Conservation (phyloP, 495 filamentous ascomycete species). For the Xylaria curta region DNA sequence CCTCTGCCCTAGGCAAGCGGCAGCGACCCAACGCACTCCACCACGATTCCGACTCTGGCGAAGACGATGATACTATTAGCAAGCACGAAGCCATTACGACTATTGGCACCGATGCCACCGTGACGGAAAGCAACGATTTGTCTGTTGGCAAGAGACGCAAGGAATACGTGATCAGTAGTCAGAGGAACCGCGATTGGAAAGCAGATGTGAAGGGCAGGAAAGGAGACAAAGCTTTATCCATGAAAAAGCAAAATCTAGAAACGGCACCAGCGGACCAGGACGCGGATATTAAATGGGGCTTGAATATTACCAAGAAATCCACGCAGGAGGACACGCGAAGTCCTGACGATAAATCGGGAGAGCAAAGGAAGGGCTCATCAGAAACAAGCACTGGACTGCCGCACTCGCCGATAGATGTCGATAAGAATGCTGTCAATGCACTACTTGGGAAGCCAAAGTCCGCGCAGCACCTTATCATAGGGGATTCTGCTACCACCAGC, state of each 20-base stretch:
- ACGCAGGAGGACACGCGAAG: constrained; percentile 24
- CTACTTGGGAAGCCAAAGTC: constrained; percentile 63
- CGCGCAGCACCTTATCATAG: constrained; percentile 33
- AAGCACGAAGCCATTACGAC: constrained; percentile 48
- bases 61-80: constrained; percentile 35
- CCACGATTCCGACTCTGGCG: constrained; percentile 44
- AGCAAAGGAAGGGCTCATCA: constrained; percentile 30
- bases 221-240: constrained; percentile 45
- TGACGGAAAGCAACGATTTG: constrained; percentile 15
- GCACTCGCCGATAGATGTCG: constrained; percentile 58
- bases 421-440: constrained; percentile 81
- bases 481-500: constrained; percentile 38
- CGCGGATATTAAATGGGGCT: constrained; percentile 51
- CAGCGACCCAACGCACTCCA: constrained; percentile 43
- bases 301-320: constrained; percentile 46
- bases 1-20: constrained; percentile 45
- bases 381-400: constrained; percentile 42
- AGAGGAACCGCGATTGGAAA: constrained; percentile 76
- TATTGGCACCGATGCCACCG: constrained; percentile 41
- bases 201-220: constrained; percentile 62
- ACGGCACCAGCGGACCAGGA: constrained; percentile 48
- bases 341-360: constrained; percentile 32
- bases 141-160: constrained; percentile 30
- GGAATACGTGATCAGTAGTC: constrained; percentile 66
- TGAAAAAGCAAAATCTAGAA: constrained; percentile 29